These are phyloP conservation scores for Elasticomyces elasticus DNA, from an alignment of 495 filamentous ascomycete species.

Conservation along the genomic window DNA sequence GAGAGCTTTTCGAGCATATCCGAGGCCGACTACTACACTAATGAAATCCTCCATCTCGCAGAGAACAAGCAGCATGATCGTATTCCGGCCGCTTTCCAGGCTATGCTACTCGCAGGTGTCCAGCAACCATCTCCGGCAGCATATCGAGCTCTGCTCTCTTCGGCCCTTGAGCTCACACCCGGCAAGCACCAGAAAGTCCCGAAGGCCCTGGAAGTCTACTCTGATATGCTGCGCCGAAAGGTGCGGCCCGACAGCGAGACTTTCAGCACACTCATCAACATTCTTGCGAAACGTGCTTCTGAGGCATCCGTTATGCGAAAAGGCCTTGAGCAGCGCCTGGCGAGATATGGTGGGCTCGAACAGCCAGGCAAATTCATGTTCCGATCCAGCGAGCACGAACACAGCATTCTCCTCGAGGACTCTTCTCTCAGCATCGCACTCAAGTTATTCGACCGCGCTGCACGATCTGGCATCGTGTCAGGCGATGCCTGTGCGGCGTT, in stretches of 20 bases:
- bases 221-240: constrained; percentile 84
- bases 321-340: constrained; percentile 60
- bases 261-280: constrained; percentile 72
- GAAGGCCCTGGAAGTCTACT: constrained; percentile 88
- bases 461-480: constrained; percentile 22
- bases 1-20: constrained; percentile 29
- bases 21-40: constrained; percentile 59
- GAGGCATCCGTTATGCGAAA: constrained; percentile 61
- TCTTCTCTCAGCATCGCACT: constrained; percentile 74
- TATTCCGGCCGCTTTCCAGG: constrained; percentile 81
- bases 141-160: constrained; percentile 81
- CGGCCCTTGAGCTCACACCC: constrained; percentile 63
- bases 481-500: constrained; percentile 55
- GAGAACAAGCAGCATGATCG: constrained; percentile 61
- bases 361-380: constrained; percentile 85
- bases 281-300: constrained; percentile 68
- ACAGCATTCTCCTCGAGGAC: constrained; percentile 72
- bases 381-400: constrained; percentile 72
- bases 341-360: constrained; percentile 75
- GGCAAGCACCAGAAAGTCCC: constrained; percentile 70
- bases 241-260: constrained; percentile 73
- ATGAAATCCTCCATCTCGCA: constrained; percentile 63
- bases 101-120: constrained; percentile 66
- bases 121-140: constrained; percentile 63
- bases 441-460: constrained; percentile 56